Conservation (phyloP, 495 filamentous ascomycete genomes). For the Trichocladium antarcticum region DNA sequence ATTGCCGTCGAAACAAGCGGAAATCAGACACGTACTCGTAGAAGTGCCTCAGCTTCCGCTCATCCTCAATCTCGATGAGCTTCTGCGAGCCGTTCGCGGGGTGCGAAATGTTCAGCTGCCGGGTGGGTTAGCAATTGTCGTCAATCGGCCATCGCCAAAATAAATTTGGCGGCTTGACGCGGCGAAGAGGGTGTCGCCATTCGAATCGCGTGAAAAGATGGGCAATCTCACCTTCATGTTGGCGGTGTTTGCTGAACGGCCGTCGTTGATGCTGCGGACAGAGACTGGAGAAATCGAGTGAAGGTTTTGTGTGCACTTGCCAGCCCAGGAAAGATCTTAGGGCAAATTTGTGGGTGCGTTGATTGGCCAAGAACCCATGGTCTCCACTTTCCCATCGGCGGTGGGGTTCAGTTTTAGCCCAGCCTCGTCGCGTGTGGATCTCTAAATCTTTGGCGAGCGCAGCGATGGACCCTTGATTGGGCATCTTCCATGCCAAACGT, state of each 20-base stretch:
- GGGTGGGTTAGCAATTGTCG: constrained; percentile 15
- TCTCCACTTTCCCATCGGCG: constrained; percentile 1
- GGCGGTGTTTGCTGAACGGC: constrained; percentile 28
- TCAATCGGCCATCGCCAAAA: neutral
- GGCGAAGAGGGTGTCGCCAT: neutral
- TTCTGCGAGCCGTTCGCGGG: constrained; percentile 99
- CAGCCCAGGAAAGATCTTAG: constrained; percentile 19
- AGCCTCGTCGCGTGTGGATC: constrained; percentile 1
- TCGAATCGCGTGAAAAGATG: neutral
- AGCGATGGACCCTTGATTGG: too few relatives aligned
- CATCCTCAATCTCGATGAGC: constrained; percentile 96
- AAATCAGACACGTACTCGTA: constrained; percentile 41
- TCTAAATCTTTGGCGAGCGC: neutral
- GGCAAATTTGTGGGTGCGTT: constrained; percentile 18
- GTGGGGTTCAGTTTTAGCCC: neutral
- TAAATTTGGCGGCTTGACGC: neutral
- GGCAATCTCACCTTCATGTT: constrained; percentile 29
- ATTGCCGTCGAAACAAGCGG: neutral
- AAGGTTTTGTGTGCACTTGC: constrained; percentile 29
- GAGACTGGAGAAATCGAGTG: constrained; percentile 20
- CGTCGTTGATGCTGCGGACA: constrained; percentile 23
- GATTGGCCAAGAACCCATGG: constrained; percentile 9
- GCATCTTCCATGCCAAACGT: too few relatives aligned
- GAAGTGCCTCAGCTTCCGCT: constrained; percentile 60
- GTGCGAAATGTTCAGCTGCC: constrained; percentile 92